Conservation (phyloP, 139 green algal genomes). For the Pedinophyceae sp. region DNA sequence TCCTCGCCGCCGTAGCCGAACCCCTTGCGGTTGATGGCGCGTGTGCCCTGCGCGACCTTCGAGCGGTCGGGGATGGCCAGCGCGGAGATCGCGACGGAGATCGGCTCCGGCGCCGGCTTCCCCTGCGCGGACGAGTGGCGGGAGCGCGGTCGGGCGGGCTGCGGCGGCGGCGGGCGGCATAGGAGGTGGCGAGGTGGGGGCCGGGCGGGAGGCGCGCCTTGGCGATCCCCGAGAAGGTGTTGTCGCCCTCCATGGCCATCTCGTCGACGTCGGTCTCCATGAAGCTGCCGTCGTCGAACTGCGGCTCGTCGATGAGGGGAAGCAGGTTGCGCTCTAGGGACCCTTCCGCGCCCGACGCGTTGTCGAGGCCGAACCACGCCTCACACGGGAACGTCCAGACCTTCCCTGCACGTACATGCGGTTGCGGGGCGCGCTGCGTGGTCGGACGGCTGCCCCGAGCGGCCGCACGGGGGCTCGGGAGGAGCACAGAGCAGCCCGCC, state of each 20-base stretch:
- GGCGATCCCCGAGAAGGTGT: background rate
- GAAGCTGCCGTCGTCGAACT: background rate
- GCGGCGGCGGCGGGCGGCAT: slow-evolving; percentile 1
- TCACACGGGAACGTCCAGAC: background rate
- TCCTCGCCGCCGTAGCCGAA: slow-evolving; percentile 19
- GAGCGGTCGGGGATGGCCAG: slow-evolving; percentile 9
- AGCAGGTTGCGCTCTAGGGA: background rate
- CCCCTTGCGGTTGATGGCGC: slow-evolving; percentile 4
- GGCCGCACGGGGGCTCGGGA: too few species aligned
- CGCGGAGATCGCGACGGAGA: background rate
- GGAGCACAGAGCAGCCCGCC: too few species aligned
- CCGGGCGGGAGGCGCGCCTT: too few species aligned
- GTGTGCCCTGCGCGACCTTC: slow-evolving; percentile 14
- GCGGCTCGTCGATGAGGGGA: background rate
- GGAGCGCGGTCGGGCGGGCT: too few species aligned
- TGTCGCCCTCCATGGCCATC: background rate
- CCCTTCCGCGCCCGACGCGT: too few species aligned
- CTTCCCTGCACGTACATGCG: too few species aligned
- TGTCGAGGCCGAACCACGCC: background rate
- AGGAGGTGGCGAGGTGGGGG: too few species aligned
- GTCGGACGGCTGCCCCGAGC: too few species aligned
- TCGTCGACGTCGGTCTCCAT: background rate
- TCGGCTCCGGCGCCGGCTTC: background rate
- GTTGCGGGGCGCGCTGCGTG: too few species aligned
- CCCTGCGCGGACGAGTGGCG: too few species aligned